Evolutionary conservation across 257 asterid species (phyloP).

Genomic region (Schizonepeta tenuifolia): DNA sequence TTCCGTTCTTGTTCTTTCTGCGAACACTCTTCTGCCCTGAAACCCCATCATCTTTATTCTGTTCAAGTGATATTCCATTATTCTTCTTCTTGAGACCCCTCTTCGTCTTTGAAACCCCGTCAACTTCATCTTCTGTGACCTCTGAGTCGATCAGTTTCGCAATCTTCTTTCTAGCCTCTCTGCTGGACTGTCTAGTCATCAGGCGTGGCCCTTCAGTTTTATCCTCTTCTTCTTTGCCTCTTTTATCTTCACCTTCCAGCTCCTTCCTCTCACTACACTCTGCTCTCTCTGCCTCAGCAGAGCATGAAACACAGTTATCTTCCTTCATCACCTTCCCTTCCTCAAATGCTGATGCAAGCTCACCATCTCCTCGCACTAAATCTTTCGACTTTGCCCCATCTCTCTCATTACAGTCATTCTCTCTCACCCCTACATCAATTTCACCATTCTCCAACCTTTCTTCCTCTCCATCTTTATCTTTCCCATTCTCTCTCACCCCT

Average conservation of each 20-base stretch:
- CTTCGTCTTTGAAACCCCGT: too few relatives aligned
- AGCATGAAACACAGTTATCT: too few relatives aligned
- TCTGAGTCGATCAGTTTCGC: neutral
- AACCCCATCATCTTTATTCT: neutral
- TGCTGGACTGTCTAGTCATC: neutral
- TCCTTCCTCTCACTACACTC: neutral
- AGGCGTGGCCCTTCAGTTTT: neutral
- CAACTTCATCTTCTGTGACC: slow-evolving; percentile 12
- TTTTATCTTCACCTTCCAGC: neutral
- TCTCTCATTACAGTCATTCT: neutral
- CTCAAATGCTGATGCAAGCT: too few relatives aligned
- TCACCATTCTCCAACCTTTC: neutral
- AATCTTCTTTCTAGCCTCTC: neutral
- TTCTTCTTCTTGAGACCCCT: too few relatives aligned
- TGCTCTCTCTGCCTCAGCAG: too few relatives aligned
- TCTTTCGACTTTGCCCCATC: neutral
- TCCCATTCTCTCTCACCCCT: too few relatives aligned
- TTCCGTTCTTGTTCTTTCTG: neutral
- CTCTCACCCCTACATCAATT: neutral
- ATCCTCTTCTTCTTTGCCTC: neutral
- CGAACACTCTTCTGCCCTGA: neutral
- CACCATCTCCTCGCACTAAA: neutral
- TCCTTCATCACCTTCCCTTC: too few relatives aligned
- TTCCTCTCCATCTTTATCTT: too few relatives aligned
- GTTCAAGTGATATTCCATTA: too few relatives aligned